phyloP scores from a whole-genome alignment of 2,329 filamentous ascomycete species.

The Pleurostoma richardsiae region DNA sequence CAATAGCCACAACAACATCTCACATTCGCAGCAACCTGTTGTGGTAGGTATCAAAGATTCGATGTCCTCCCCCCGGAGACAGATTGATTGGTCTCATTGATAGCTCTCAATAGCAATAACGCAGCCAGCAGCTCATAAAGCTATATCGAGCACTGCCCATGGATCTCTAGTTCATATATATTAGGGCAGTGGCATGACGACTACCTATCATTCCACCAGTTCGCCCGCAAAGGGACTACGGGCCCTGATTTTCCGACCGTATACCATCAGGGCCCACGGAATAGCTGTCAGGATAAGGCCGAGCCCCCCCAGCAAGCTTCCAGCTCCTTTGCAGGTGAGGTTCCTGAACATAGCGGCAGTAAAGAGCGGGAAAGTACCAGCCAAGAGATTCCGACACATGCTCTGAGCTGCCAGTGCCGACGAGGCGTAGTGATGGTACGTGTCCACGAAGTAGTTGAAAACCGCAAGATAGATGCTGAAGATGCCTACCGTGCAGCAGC shows the following conservation, averaged over 20 bases:
- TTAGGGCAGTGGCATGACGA: no score
- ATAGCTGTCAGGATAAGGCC: slow-evolving; percentile 55
- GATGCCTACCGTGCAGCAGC: slow-evolving; percentile 59
- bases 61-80: no score
- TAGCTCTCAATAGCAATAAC: no score
- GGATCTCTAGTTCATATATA: no score
- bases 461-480: slow-evolving; percentile 65
- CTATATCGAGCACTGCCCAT: no score
- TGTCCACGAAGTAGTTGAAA: slow-evolving; percentile 66
- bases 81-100: no score
- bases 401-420: slow-evolving; percentile 63
- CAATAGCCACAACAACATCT: no score
- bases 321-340: slow-evolving; percentile 55
- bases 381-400: slow-evolving; percentile 62
- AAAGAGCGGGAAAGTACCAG: slow-evolving; percentile 59
- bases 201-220: background rate
- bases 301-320: slow-evolving; percentile 59
- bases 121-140: no score
- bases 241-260: slow-evolving; percentile 55
- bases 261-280: slow-evolving; percentile 63
- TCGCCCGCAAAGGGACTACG: slow-evolving; percentile 54
- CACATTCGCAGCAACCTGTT: no score
- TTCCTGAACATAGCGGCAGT: slow-evolving; percentile 55
- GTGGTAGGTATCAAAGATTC: no score
- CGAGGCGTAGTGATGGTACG: slow-evolving; percentile 61